Evolutionary conservation across 768 basidiomycete species (phyloP).

Genomic region (Russula olivacea): DNA sequence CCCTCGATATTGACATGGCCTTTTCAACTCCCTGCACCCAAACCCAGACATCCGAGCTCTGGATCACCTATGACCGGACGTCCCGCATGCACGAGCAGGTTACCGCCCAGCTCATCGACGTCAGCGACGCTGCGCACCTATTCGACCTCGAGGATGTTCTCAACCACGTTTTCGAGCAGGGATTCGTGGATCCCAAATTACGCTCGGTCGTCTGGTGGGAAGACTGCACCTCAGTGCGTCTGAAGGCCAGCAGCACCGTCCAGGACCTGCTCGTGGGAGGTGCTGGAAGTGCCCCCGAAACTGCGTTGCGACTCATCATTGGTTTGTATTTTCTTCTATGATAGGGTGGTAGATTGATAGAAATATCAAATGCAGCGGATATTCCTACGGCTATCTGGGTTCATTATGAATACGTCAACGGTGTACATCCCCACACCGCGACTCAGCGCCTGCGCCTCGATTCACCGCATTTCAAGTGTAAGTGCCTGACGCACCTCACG

Average conservation of each 20-base stretch:
- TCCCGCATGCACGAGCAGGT: slow-evolving; percentile 39
- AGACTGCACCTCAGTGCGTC: slow-evolving; percentile 35
- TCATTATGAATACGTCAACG: slow-evolving; percentile 38
- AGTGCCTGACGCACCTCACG: slow-evolving; percentile 40
- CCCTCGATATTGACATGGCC: background rate
- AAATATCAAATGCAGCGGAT: slow-evolving; percentile 33
- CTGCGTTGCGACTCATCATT: slow-evolving; percentile 42
- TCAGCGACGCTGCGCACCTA: slow-evolving; percentile 38
- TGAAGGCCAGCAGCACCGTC: slow-evolving; percentile 34
- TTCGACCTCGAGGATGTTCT: slow-evolving; percentile 45
- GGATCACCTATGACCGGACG: slow-evolving; percentile 44
- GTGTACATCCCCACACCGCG: slow-evolving; percentile 31
- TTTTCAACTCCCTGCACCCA: background rate
- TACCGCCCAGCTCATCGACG: slow-evolving; percentile 45
- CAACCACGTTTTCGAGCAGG: slow-evolving; percentile 41
- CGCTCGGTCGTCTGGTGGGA: slow-evolving; percentile 44
- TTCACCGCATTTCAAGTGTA: slow-evolving; percentile 30
- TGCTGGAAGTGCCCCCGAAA: slow-evolving; percentile 39
- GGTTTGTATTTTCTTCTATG: slow-evolving; percentile 30
- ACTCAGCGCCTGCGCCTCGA: slow-evolving; percentile 42
- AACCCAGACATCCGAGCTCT: slow-evolving; percentile 34
- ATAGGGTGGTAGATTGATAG: too few relatives aligned
- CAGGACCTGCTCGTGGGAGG: slow-evolving; percentile 37
- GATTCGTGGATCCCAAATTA: slow-evolving; percentile 42
- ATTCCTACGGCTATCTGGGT: slow-evolving; percentile 40